phyloP scores from a whole-genome alignment of 2,329 filamentous ascomycete genomes.

The Cladosporium sp. region DNA sequence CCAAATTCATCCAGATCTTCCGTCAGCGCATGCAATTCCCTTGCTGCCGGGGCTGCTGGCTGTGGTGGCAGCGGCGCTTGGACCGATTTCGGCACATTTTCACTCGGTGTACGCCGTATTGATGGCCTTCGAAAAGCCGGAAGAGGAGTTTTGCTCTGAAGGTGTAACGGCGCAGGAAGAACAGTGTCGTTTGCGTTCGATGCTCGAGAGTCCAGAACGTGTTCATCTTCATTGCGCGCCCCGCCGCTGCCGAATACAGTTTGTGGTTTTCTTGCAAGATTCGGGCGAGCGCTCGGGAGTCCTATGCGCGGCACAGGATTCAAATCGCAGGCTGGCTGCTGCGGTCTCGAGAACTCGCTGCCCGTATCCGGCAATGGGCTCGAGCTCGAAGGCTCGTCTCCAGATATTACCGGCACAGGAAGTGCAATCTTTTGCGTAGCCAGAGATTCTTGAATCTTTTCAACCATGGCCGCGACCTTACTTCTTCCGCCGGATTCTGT shows the following conservation, averaged over 20 bases:
- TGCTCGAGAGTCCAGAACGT: background rate
- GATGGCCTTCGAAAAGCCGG: constrained; percentile 29
- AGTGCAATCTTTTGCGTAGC: constrained; percentile 27
- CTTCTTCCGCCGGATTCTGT: constrained; percentile 24
- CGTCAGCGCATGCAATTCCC: constrained; percentile 13
- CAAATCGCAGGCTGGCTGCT: background rate
- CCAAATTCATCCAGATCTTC: constrained; percentile 39
- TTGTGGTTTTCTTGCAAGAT: background rate
- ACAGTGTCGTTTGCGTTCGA: background rate
- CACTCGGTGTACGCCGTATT: constrained; percentile 20
- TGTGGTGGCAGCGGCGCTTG: background rate
- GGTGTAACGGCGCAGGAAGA: constrained; percentile 20
- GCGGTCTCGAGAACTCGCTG: background rate
- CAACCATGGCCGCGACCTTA: constrained; percentile 33
- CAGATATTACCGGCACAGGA: constrained; percentile 2
- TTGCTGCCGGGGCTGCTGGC: constrained; percentile 1
- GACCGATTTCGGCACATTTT: background rate
- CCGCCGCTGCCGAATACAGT: background rate
- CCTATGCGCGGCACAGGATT: background rate
- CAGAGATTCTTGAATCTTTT: constrained; percentile 42
- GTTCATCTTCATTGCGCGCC: background rate
- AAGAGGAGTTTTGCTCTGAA: constrained; percentile 28
- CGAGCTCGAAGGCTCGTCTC: constrained; percentile 40
- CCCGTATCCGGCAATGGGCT: constrained; percentile 38
- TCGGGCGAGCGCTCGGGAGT: background rate